These are phyloP conservation scores for Furcasterigmium furcatum DNA, from an alignment of 2,329 filamentous ascomycete species.

Conservation along the genomic window DNA sequence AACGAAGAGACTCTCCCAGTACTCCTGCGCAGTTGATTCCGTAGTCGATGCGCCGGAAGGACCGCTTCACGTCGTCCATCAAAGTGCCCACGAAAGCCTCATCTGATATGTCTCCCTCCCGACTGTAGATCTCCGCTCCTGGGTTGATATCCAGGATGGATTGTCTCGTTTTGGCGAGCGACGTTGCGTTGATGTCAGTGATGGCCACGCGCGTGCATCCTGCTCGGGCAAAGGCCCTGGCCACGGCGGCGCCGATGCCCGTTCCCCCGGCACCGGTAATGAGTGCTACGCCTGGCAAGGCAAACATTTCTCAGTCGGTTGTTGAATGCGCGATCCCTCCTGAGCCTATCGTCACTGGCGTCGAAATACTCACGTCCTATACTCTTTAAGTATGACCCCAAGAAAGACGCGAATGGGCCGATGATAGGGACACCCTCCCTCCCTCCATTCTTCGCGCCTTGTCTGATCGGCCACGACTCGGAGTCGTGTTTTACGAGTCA, in stretches of 20 bases:
- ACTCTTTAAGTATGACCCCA: too few relatives aligned
- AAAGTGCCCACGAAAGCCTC: slow-evolving; percentile 38
- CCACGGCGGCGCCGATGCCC: slow-evolving; percentile 54
- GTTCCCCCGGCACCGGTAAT: slow-evolving; percentile 45
- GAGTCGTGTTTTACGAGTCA: too few relatives aligned
- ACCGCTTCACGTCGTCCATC: slow-evolving; percentile 21
- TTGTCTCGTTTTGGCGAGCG: slow-evolving; percentile 31
- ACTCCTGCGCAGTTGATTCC: slow-evolving; percentile 54
- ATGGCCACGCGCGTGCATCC: slow-evolving; percentile 51
- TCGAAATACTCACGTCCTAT: too few relatives aligned
- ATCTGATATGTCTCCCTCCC: slow-evolving; percentile 43
- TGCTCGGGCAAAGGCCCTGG: slow-evolving; percentile 43
- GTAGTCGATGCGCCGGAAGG: slow-evolving; percentile 50
- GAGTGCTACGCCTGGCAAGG: slow-evolving; percentile 40
- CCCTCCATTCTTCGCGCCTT: too few relatives aligned
- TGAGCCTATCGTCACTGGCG: too few relatives aligned
- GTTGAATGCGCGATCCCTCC: too few relatives aligned
- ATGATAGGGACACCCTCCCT: too few relatives aligned
- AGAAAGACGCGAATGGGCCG: too few relatives aligned
- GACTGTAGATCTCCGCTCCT: slow-evolving; percentile 23
- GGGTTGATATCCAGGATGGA: slow-evolving; percentile 29
- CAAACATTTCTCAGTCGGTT: slow-evolving; percentile 7
- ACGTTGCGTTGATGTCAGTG: slow-evolving; percentile 43
- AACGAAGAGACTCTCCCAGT: slow-evolving; percentile 35
- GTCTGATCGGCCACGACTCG: too few relatives aligned